Evolutionary conservation across 2,329 filamentous ascomycete species (phyloP).

Genomic region (Colletotrichum plurivorum): DNA sequence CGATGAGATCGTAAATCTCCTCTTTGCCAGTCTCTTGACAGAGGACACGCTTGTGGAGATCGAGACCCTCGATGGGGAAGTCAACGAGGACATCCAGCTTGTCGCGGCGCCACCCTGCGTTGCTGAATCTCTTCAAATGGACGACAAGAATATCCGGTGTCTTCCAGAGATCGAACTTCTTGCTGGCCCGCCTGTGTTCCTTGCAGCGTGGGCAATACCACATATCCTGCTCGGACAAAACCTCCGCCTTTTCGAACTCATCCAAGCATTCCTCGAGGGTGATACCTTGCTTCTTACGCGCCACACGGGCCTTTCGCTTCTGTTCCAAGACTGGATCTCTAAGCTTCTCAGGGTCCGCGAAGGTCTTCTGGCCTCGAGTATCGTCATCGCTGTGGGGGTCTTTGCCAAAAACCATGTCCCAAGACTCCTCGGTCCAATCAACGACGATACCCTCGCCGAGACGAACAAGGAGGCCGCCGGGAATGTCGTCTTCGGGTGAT

Average conservation of each 20-base stretch:
- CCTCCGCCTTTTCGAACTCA: conserved; percentile 94
- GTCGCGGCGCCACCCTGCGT: conserved; percentile 83
- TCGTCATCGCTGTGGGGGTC: conserved; percentile 57
- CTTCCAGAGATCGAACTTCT: conserved; percentile 98
- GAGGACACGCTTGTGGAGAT: conserved; percentile 84
- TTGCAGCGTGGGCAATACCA: conserved; percentile 99
- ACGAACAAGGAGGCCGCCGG: conserved; percentile 77
- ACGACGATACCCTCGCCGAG: conserved; percentile 88
- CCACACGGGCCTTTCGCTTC: conserved; percentile 75
- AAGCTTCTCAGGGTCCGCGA: conserved; percentile 64
- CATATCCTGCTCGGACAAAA: conserved; percentile 93
- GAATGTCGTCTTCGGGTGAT: conserved; percentile 43
- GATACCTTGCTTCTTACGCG: conserved; percentile 72
- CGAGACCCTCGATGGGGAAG: conserved; percentile 89
- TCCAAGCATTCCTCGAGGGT: conserved; percentile 91
- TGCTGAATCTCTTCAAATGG: conserved; percentile 96
- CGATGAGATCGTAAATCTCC: conserved; percentile 92
- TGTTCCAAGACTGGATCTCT: conserved; percentile 76
- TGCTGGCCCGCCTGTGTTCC: conserved; percentile 90
- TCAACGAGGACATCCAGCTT: conserved; percentile 94
- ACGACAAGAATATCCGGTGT: conserved; percentile 95
- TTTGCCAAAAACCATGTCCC: conserved; percentile 78
- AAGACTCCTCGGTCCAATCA: conserved; percentile 83
- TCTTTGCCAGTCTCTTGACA: conserved; percentile 85
- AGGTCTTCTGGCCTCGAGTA: conserved; percentile 73